phyloP scores from a whole-genome alignment of 1,284 basidiomycete genomes.

The Leccinum angustisporum region DNA sequence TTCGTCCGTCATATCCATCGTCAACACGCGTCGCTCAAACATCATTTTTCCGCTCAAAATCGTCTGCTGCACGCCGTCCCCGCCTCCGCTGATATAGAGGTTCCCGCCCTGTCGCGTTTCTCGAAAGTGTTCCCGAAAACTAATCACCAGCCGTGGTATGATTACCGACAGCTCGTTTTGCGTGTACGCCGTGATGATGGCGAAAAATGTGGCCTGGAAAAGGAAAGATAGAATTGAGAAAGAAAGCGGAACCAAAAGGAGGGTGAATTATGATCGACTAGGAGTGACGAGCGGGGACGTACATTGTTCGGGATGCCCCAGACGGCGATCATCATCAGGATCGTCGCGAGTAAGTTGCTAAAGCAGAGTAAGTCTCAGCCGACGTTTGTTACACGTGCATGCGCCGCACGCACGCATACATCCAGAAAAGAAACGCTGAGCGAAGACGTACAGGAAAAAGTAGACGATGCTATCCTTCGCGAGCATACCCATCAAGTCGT shows the following conservation, averaged over 20 bases:
- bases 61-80: background rate
- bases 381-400: background rate
- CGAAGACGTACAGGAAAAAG: conserved; percentile 17
- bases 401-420: background rate
- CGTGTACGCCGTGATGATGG: conserved; percentile 18
- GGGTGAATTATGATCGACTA: background rate
- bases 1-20: conserved; percentile 5
- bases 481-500: conserved; percentile 20
- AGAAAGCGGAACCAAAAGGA: background rate
- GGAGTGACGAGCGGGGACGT: background rate
- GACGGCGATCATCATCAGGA: conserved; percentile 17
- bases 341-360: conserved; percentile 20
- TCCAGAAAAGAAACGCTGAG: background rate
- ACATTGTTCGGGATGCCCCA: conserved; percentile 22
- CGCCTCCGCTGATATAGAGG: background rate
- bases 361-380: background rate
- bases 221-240: background rate
- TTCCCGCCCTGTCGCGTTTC: conserved; percentile 2
- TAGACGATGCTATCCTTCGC: conserved; percentile 22
- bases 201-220: conserved; percentile 6
- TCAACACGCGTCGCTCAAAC: conserved; percentile 2
- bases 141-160: conserved; percentile 21
- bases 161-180: conserved; percentile 18
- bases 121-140: conserved; percentile 18
- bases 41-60: conserved; percentile 7